Evolutionary conservation across 2,329 filamentous ascomycete species (phyloP).

Genomic region (Scytalidium lignicola): DNA sequence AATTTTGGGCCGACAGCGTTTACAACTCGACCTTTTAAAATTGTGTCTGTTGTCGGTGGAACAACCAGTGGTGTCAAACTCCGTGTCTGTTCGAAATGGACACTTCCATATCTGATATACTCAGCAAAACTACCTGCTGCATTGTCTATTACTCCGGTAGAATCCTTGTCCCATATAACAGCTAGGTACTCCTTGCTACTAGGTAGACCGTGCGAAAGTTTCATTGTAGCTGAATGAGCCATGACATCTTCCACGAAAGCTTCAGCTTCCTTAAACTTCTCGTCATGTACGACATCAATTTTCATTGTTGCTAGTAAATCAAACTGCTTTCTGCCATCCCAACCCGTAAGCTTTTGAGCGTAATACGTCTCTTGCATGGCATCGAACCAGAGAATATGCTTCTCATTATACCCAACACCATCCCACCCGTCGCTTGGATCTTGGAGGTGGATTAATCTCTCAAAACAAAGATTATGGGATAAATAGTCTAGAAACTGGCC

Average conservation of each 20-base stretch:
- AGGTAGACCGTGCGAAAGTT: constrained; percentile 28
- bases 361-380: constrained; percentile 24
- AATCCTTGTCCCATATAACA: constrained; percentile 28
- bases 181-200: constrained; percentile 26
- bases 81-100: constrained; percentile 7
- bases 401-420: constrained; percentile 29
- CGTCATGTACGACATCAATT: constrained; percentile 18
- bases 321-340: constrained; percentile 28
- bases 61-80: too few relatives aligned
- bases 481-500: constrained; percentile 24
- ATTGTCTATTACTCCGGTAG: constrained; percentile 27
- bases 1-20: too few relatives aligned
- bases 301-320: constrained; percentile 25
- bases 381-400: constrained; percentile 28
- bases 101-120: constrained; percentile 26
- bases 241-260: constrained; percentile 26
- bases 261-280: constrained; percentile 25
- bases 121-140: constrained; percentile 26
- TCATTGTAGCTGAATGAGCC: constrained; percentile 28
- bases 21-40: too few relatives aligned
- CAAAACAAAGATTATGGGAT: constrained; percentile 25
- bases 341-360: constrained; percentile 26
- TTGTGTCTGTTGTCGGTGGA: too few relatives aligned
- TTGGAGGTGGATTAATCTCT: constrained; percentile 29
- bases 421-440: constrained; percentile 30